Evolutionary conservation across 2,329 filamentous ascomycete genomes (phyloP).

Genomic region (Zasmidium angulare): DNA sequence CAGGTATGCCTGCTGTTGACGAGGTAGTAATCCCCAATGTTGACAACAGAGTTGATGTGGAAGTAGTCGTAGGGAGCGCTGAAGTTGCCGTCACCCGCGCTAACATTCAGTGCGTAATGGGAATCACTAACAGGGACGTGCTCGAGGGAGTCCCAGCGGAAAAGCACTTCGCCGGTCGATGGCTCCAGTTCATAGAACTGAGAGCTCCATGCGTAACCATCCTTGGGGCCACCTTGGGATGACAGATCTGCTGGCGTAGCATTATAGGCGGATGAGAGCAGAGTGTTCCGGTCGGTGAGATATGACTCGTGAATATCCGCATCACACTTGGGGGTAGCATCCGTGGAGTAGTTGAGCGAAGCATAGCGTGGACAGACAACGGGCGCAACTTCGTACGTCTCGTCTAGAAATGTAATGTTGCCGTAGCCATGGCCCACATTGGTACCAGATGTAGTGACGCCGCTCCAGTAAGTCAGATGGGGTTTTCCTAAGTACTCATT

Average conservation of each 20-base stretch:
- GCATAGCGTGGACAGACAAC: slow-evolving; percentile 13
- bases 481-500: not conserved
- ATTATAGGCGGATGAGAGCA: slow-evolving; percentile 35
- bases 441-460: slow-evolving; percentile 13
- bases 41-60: slow-evolving; percentile 30
- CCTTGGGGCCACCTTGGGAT: slow-evolving; percentile 32
- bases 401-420: slow-evolving; percentile 22
- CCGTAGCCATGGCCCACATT: slow-evolving; percentile 28
- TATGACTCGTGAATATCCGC: slow-evolving; percentile 38
- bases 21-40: slow-evolving; percentile 26
- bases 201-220: slow-evolving; percentile 39
- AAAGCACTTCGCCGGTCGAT: slow-evolving; percentile 41
- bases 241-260: slow-evolving; percentile 34
- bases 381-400: slow-evolving; percentile 19
- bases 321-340: slow-evolving; percentile 17
- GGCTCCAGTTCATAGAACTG: slow-evolving; percentile 47
- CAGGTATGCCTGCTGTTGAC: slow-evolving; percentile 27
- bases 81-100: slow-evolving; percentile 1
- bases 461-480: slow-evolving; percentile 25
- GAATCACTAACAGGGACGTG: slow-evolving; percentile 29
- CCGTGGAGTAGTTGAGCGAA: slow-evolving; percentile 3
- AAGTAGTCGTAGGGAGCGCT: slow-evolving; percentile 26
- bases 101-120: not conserved
- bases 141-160: slow-evolving; percentile 43
- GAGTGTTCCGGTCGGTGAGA: slow-evolving; percentile 32